phyloP scores from a whole-genome alignment of 2,329 filamentous ascomycete genomes.

The Apiospora malaysiana region DNA sequence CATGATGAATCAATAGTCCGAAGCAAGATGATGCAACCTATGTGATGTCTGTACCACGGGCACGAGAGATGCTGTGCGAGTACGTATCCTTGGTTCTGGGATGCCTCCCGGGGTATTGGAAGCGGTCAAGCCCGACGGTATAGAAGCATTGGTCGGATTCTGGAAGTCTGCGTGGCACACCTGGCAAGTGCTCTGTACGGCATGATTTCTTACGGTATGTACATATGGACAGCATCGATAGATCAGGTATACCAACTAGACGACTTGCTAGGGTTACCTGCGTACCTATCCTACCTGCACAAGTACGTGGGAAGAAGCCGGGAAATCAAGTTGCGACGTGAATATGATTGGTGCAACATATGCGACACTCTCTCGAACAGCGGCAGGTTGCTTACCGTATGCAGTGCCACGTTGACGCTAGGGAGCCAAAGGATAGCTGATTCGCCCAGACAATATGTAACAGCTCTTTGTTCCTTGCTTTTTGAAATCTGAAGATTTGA shows the following conservation, averaged over 20 bases:
- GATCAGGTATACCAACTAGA: too few species aligned
- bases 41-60: not conserved
- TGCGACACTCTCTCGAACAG: not conserved
- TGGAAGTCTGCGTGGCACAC: not conserved
- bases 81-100: not conserved
- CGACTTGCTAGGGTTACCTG: too few species aligned
- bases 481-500: not conserved
- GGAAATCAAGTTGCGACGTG: not conserved
- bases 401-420: conserved; percentile 9
- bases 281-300: not conserved
- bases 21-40: not conserved
- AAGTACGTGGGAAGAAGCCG: not conserved
- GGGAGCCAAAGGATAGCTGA: not conserved
- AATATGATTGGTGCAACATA: conserved; percentile 1
- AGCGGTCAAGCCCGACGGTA: conserved; percentile 1
- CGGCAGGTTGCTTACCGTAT: not conserved
- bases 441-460: not conserved
- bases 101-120: not conserved
- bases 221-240: too few species aligned
- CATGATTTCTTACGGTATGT: too few species aligned
- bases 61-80: not conserved
- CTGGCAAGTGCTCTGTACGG: too few species aligned
- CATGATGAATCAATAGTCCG: not conserved
- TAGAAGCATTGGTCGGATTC: not conserved
- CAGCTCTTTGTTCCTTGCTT: not conserved